Base-by-base conservation (phyloP, 345 rosid genomes). In the Lepidium sativum region DNA sequence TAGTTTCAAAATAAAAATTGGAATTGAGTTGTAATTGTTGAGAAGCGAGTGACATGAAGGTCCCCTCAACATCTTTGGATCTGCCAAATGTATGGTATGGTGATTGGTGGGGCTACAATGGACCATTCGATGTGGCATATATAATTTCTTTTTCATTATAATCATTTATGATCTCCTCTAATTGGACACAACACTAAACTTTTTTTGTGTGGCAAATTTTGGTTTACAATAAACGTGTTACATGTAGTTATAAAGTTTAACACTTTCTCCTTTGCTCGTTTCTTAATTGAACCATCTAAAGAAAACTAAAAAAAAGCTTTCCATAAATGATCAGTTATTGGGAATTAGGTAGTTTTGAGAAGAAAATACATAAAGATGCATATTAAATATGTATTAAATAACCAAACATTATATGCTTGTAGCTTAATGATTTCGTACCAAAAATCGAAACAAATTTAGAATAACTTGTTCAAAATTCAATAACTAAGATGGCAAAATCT, bases 21-120 rank as follows among this genome's bases (percentile, higher is more conserved):
- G 20, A 48, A 58, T 15, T 40, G 51, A 59, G 35, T 59, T 50
- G 60, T 50, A 52, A 18, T 40, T 40, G 51, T 59, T 50, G 73
- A 68, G 50, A 32, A 32, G 53, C 10, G 37, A 40, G 60, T 59
- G 67, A 42, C 67, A 69, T 60, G 53, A 51, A 60, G 44, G 73
- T 69, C 67, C 73, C 73, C 73, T 48, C 67, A 5, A 9, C 20
- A 40, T 25, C 34, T 58, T 68, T 52, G 60, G 31, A 29, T 32
- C 8, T 32, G 65, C n/a, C 65, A 60, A 27, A 27, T 44, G 15
- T 18, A 11, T 54, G 60, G 49, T 43, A 38, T 68, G 43, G 21
- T 54, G 38, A 31, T 31, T 68, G 65, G 67, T 55, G 73, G 73
- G 66, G 29, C 60, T 59, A 20, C 41, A 50, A 50, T 50, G n/a